A percentile compares a stretch with the other conserved stretches of the same genome.
Conservation (phyloP, 2,329 filamentous ascomycete genomes). For the Aspergillus sp. region DNA sequence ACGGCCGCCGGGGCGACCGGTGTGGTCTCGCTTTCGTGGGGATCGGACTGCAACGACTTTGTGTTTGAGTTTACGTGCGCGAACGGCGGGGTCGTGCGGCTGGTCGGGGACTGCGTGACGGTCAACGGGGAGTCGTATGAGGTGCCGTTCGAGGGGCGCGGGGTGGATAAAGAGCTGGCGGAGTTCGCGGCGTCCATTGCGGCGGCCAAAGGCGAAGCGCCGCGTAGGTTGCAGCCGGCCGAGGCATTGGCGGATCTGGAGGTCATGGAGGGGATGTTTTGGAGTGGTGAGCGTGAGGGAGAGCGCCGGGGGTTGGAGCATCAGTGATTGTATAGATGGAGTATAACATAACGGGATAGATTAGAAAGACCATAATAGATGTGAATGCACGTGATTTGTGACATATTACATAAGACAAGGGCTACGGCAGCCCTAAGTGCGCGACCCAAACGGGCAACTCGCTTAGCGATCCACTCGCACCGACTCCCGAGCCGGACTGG, state of each 20-base stretch:
- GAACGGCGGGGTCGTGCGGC: conserved; percentile 46
- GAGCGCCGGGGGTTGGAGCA: conserved; percentile 21
- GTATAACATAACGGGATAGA: background rate
- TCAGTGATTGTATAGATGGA: conserved; percentile 15
- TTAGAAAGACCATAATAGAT: background rate
- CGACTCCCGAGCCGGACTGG: conserved; percentile 22
- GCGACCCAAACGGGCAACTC: conserved; percentile 21
- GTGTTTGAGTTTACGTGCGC: conserved; percentile 53
- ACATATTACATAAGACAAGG: background rate
- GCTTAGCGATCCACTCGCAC: conserved; percentile 36
- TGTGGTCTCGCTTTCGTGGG: conserved; percentile 51
- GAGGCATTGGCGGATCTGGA: conserved; percentile 55
- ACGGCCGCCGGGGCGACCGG: conserved; percentile 50
- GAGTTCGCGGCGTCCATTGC: conserved; percentile 52
- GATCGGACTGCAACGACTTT: conserved; percentile 49
- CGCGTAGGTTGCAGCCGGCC: conserved; percentile 43
- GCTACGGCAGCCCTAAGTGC: conserved; percentile 19
- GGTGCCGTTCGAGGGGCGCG: conserved; percentile 48
- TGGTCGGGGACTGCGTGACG: conserved; percentile 36
- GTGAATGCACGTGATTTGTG: background rate
- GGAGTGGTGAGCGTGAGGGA: conserved; percentile 30
- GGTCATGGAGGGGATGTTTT: conserved; percentile 39
- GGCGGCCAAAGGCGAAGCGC: conserved; percentile 39
- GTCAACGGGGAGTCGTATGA: conserved; percentile 38
- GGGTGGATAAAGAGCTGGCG: conserved; percentile 52